A percentile compares a stretch with the other conserved stretches of the same genome.
phyloP scores from a whole-genome alignment of 73 alveolate genomes.

The Paramecium tetraurelia region DNA sequence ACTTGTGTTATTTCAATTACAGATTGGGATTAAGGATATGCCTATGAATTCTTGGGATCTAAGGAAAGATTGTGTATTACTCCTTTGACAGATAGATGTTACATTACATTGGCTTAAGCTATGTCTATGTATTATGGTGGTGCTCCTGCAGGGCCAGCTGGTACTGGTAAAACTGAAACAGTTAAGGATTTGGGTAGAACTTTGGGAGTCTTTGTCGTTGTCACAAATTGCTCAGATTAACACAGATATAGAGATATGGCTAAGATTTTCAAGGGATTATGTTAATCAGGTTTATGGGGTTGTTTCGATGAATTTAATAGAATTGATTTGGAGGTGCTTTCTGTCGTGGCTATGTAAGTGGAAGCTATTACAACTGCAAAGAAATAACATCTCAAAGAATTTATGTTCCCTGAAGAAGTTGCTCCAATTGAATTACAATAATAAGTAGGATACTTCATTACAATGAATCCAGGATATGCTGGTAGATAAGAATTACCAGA shows the following conservation, averaged over 20 bases:
- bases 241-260: slow-evolving; percentile 99
- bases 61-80: slow-evolving; percentile 99
- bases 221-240: slow-evolving; percentile 99
- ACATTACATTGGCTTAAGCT: slow-evolving; percentile 98
- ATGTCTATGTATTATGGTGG: slow-evolving; percentile 99
- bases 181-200: slow-evolving; percentile 99
- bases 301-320: slow-evolving; percentile 99
- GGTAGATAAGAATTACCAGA: slow-evolving; percentile 99
- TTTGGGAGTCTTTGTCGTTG: slow-evolving; percentile 99
- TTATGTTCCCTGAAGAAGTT: slow-evolving; percentile 99
- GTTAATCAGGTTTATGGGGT: slow-evolving; percentile 99
- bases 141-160: slow-evolving; percentile 99
- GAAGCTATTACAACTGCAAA: slow-evolving; percentile 94
- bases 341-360: slow-evolving; percentile 99
- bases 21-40: slow-evolving; percentile 99
- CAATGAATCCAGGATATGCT: slow-evolving; percentile 99
- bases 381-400: slow-evolving; percentile 93
- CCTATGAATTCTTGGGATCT: slow-evolving; percentile 99
- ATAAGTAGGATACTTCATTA: slow-evolving; percentile 98
- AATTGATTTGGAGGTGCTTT: slow-evolving; percentile 97
- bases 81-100: slow-evolving; percentile 99
- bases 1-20: slow-evolving; percentile 94
- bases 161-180: slow-evolving; percentile 99
- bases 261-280: slow-evolving; percentile 99
- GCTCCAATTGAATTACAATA: slow-evolving; percentile 83